phyloP scores from a whole-genome alignment of 2,329 filamentous ascomycete species.

The Pestalotiopsis sp. region DNA sequence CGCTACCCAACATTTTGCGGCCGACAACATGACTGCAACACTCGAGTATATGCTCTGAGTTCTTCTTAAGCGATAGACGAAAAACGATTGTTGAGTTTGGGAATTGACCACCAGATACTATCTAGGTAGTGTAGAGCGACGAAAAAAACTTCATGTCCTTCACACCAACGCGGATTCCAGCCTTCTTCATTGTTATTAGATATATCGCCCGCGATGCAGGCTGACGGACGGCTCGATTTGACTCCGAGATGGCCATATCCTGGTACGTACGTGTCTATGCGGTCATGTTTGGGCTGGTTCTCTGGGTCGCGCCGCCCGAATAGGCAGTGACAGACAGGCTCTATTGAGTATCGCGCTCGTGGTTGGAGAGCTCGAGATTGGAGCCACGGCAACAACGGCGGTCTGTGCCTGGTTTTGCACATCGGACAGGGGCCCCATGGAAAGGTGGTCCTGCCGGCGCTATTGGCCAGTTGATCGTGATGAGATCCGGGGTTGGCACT shows the following conservation, averaged over 20 bases:
- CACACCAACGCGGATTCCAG: neutral
- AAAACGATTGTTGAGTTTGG: constrained; percentile 16
- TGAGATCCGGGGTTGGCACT: constrained; percentile 19
- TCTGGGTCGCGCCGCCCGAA: constrained; percentile 11
- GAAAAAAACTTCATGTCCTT: neutral
- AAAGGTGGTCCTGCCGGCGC: constrained; percentile 1
- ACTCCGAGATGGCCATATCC: constrained; percentile 13
- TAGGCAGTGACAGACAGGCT: constrained; percentile 13
- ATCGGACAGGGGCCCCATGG: constrained; percentile 12
- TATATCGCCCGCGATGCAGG: neutral
- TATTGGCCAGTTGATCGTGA: constrained; percentile 22
- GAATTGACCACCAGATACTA: neutral
- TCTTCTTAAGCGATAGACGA: constrained; percentile 25
- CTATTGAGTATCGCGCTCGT: constrained; percentile 9
- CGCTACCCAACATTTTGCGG: constrained; percentile 18
- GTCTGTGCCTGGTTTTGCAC: constrained; percentile 15
- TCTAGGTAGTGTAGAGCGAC: constrained; percentile 3
- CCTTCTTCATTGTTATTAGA: neutral
- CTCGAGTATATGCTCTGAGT: constrained; percentile 16
- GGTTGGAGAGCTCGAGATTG: neutral
- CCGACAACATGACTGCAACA: constrained; percentile 23
- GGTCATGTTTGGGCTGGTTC: constrained; percentile 21
- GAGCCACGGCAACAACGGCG: neutral
- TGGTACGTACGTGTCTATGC: constrained; percentile 22
- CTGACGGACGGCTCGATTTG: neutral